Evolutionary conservation across 2,329 filamentous ascomycete genomes (phyloP).

Genomic region (Alternaria metachromatica): DNA sequence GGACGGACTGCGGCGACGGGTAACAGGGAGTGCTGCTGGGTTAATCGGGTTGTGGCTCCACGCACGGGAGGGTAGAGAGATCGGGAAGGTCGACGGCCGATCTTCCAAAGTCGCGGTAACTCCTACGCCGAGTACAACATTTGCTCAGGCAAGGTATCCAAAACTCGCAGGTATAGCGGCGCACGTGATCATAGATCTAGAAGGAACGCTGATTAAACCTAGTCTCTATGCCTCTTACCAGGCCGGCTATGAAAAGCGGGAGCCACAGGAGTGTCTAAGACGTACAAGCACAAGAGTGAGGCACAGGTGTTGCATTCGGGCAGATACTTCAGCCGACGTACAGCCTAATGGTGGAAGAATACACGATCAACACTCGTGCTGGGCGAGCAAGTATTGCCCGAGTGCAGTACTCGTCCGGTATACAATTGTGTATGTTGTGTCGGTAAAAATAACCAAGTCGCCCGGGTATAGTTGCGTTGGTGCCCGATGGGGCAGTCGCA

Average conservation of each 20-base stretch:
- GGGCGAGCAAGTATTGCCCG: not conserved
- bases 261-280: not conserved
- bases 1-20: conserved; percentile 1
- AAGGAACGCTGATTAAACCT: not conserved
- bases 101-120: not conserved
- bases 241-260: not conserved
- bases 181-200: not conserved
- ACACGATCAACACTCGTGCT: not conserved
- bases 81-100: not conserved
- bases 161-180: not conserved
- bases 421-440: not conserved
- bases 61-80: not conserved
- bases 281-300: not conserved
- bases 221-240: not conserved
- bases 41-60: not conserved
- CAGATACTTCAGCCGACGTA: conserved; percentile 1
- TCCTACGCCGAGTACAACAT: not conserved
- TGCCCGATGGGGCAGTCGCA: conserved; percentile 16
- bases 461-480: conserved; percentile 4
- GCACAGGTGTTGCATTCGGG: not conserved
- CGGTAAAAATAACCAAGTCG: conserved; percentile 5
- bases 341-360: not conserved
- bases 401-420: not conserved
- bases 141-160: not conserved
- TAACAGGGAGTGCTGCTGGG: not conserved